A percentile compares a stretch with the other conserved stretches of the same genome.
These are phyloP conservation scores for Nakazawaea peltata DNA, from an alignment of 805 yeast genomes.

Conservation along the genomic window DNA sequence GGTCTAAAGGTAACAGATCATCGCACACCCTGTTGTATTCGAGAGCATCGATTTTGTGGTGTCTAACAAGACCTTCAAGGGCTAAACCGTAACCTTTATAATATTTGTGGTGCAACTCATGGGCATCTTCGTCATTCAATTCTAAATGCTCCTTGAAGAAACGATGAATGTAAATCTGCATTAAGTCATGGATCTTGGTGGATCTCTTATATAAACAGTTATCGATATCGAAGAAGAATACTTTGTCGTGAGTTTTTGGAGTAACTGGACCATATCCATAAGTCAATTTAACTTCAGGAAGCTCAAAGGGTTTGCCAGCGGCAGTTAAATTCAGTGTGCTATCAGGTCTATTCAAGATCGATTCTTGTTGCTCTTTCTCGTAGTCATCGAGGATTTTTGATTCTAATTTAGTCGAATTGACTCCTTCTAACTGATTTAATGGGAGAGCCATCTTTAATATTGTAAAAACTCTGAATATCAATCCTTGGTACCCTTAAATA, in stretches of 20 bases:
- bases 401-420: slow-evolving; percentile 2
- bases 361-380: background rate
- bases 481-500: too few species aligned
- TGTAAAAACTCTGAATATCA: too few species aligned
- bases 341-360: slow-evolving; percentile 9
- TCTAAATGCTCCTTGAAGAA: slow-evolving; percentile 63
- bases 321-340: slow-evolving; percentile 3
- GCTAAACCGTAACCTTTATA: slow-evolving; percentile 89
- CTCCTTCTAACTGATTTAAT: slow-evolving; percentile 3
- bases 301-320: background rate
- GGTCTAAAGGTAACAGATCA: slow-evolving; percentile 82
- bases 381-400: slow-evolving; percentile 1
- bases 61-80: slow-evolving; percentile 74
- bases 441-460: slow-evolving; percentile 8
- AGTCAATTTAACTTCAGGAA: slow-evolving; percentile 20
- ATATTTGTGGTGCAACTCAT: slow-evolving; percentile 59
- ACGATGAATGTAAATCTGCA: slow-evolving; percentile 79
- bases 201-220: slow-evolving; percentile 80
- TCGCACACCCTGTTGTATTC: slow-evolving; percentile 86
- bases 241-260: slow-evolving; percentile 18
- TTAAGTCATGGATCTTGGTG: slow-evolving; percentile 70
- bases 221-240: slow-evolving; percentile 87
- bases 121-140: slow-evolving; percentile 68
- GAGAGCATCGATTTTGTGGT: slow-evolving; percentile 73
- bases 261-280: slow-evolving; percentile 21